Evolutionary conservation across 305 asterid species (phyloP), one percentile per base, ranked within the genome.

Genomic region (Rubia tinctorum): DNA sequence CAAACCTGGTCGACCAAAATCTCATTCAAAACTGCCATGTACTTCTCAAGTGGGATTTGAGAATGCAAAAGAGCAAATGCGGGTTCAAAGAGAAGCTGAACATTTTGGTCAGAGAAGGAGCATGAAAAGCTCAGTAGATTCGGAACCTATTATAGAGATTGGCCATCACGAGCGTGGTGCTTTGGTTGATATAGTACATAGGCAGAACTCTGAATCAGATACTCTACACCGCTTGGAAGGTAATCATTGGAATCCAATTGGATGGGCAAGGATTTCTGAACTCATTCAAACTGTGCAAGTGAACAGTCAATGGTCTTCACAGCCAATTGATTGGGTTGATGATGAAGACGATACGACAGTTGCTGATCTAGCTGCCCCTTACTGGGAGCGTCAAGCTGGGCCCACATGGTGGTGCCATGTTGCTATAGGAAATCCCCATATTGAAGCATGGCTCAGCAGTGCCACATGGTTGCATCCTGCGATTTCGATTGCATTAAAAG

Each of bases 91-190:
- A 75, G 81, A 77, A 66, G 68, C 74, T 75, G 82, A 75, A 74
- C 77, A 71, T 62, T 58, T 67, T 66, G 72, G 78, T 76, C 84
- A 73, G 71, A 77, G 77, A 59, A 71, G 64, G 67, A 76, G 71
- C 23, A 58, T 64, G 66, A 75, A 75, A 55, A 53, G 69, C 37
- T 82, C 71, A 59, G 78, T 58, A 63, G 95, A 84, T 43, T 82
- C 92, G 49, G 76, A 78, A 20, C 78, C 90, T 77, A 86, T 79
- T 75, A 59, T 81, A 73, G 88, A 80, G 71, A 73, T 68, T 77
- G 84, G 84, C 51, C 42, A 70, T 73, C 86, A 74, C 17, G 84
- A 47, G 10, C 79, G 62, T 75, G 75, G 75, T 69, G 71, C 76
- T 63, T 66, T 69, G 55, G 80, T 71, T 53, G 59, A 53, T 53